Conservation (phyloP, 2,329 filamentous ascomycete genomes). For the Colletotrichum echinochloae region DNA sequence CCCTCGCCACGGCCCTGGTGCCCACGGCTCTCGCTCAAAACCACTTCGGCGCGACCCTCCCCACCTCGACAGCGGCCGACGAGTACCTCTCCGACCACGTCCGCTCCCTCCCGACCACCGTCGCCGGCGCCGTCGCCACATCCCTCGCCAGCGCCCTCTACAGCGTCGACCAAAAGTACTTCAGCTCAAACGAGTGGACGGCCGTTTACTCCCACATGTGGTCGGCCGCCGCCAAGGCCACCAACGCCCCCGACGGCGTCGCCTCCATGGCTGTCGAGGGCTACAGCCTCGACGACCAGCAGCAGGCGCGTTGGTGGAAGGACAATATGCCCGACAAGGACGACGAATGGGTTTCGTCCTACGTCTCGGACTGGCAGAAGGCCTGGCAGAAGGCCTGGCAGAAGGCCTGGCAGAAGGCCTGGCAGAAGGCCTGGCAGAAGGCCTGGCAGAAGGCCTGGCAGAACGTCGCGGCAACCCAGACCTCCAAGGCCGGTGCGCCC, state of each 20-base stretch:
- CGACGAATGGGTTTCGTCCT: constrained; percentile 14
- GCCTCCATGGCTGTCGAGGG: constrained; percentile 28
- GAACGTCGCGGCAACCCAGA: background rate
- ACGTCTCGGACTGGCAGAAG: constrained; percentile 16
- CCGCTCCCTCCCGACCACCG: background rate
- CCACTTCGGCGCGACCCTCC: background rate
- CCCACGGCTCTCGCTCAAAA: constrained; percentile 3
- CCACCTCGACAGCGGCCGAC: constrained; percentile 24
- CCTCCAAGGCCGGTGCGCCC: constrained; percentile 22
- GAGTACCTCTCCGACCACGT: constrained; percentile 12
- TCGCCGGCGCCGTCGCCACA: constrained; percentile 21
- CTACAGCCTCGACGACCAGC: background rate
- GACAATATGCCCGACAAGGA: constrained; percentile 29
- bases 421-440: too few relatives aligned
- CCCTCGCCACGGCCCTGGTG: background rate
- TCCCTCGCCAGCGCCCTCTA: constrained; percentile 35
- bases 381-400: constrained; percentile 7
- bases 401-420: too few relatives aligned
- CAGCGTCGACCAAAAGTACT: constrained; percentile 34
- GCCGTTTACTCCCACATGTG: constrained; percentile 39
- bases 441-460: constrained; percentile 6
- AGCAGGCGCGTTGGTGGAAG: constrained; percentile 16
- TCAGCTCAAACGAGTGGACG: constrained; percentile 22
- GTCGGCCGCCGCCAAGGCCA: constrained; percentile 40
- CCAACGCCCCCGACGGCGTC: constrained; percentile 36